Percentiles rank a stretch among this genome's conserved stretches.
Evolutionary conservation across 2,329 filamentous ascomycete species (phyloP).

Genomic region (Tolypocladium ophioglossoides): DNA sequence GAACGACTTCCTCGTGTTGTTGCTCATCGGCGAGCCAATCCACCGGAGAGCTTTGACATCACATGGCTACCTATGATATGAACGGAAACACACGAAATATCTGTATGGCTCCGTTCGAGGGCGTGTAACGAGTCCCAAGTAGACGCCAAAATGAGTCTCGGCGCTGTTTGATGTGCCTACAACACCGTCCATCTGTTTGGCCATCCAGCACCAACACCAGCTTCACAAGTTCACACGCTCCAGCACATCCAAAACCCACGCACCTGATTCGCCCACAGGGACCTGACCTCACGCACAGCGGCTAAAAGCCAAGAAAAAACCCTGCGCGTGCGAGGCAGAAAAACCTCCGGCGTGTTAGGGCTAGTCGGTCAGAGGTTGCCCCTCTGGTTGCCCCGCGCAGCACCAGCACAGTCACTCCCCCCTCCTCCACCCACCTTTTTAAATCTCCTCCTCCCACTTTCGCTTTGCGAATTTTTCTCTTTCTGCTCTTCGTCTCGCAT

Average conservation of each 20-base stretch:
- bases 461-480: conserved; percentile 23
- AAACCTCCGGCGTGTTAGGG: conserved; percentile 24
- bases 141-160: no score
- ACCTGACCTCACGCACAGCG: conserved; percentile 2
- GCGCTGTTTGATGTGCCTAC: background rate
- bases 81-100: background rate
- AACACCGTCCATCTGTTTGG: background rate
- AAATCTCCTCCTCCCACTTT: conserved; percentile 28
- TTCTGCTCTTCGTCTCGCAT: conserved; percentile 32
- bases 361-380: conserved; percentile 10
- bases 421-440: conserved; percentile 21
- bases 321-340: conserved; percentile 9
- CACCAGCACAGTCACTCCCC: conserved; percentile 16
- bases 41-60: background rate
- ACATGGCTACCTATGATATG: background rate
- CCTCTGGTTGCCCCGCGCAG: conserved; percentile 24
- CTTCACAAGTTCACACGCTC: background rate
- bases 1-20: background rate
- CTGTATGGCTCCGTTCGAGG: background rate
- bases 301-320: conserved; percentile 6
- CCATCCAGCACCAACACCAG: background rate
- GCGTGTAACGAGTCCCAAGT: background rate
- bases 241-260: background rate
- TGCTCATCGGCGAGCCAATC: background rate
- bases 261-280: conserved; percentile 5